Evolutionary conservation across 2,329 filamentous ascomycete genomes (phyloP), one percentile per base, ranked within the genome.

Genomic region (Fusarium pseudograminearum): DNA sequence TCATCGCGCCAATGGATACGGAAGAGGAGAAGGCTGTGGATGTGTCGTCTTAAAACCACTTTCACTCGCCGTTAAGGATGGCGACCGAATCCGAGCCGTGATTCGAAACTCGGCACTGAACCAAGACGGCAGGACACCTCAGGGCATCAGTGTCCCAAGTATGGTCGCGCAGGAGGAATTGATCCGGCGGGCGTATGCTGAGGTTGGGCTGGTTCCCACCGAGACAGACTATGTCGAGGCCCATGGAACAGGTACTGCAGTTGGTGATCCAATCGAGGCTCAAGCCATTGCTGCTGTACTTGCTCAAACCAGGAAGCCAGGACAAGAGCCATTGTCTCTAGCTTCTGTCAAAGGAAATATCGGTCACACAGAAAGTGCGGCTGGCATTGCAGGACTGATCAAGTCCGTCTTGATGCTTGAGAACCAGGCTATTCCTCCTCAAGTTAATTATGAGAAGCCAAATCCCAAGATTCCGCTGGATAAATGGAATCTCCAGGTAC

Each of bases 171-270:
- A 53, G 28, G 50, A 53, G 50, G 50, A 42, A 42, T 14, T 42
- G 10, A 53, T 53, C 38, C 50, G 38, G 15, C 26, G 38, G 15
- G 40, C 51, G 16, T 54, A 54, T 33, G 51, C 51, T 16, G 28
- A 54, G 51, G 38, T 34, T 15, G 51, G 51, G 11, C 38, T 54
- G 28, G 38, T 33, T 22, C 50, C 38, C 20, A n/a, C 14, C 20
- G 20, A 41, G n/a, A 42, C 51, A n/a, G 74, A 75, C 40, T 82
- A 79, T 54, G 76, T 83, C 42, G 82, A 83, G 70, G 76, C 78
- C 7, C 83, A 86, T 61, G 84, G 83, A 5, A 85, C 84, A 1
- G 83, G 83, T 6, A 86, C 84, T 3, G 72, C 77, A 31, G 80
- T 80, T 7, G 84, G 84, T 3, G 84, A 86, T 63, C 81, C 82